Base-by-base conservation (phyloP, 1,284 basidiomycete species). In the Caloboletus firmus region DNA sequence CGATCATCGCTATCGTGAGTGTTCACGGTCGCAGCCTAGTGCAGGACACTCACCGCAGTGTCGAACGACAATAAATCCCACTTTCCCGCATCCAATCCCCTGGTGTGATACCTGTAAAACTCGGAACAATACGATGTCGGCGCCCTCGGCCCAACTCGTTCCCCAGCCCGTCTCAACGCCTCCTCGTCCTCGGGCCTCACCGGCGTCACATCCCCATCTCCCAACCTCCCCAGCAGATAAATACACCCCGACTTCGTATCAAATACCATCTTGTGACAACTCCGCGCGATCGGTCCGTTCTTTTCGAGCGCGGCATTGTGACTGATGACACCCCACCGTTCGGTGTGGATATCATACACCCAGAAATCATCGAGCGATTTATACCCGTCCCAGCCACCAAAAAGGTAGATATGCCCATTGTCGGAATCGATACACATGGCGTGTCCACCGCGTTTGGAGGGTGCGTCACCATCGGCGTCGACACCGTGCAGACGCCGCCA, bases 211-310 rank as follows among this genome's bases (percentile, higher is more conserved):
- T 84, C 82, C 28, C 68, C 72, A 53, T 87, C 84, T 4, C 76
- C 77, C 45, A 89, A 65, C 58, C 82, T 72, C 22, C 87, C 89
- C 26, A 90, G 69, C 1, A 93, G 65, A 68, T 91, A 93, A 22
- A 93, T 85, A 58, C 76, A 79, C 3, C 87, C 87, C 0, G 82
- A 87, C 67, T 79, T 81, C 18, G 77, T 73, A 64, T 92, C 87
- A 60, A 90, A 89, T 17, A 83, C 84, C 87, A 92, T 91, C 72
- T 89, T 89, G 67, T 93, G 91, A 64, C 91, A 93, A 32, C 85
- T 85, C 28, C 91, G 74, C 5, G 88, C 79, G 5, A 82, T 80
- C 2, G 91, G 91, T 0, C 87, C 89, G 49, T 84, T 81, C 50
- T 74, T 73, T 42, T 87, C 84, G 36, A 73, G 64, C 2, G 79